phyloP scores from a whole-genome alignment of 2,329 filamentous ascomycete species.

The Plenodomus biglobosus region DNA sequence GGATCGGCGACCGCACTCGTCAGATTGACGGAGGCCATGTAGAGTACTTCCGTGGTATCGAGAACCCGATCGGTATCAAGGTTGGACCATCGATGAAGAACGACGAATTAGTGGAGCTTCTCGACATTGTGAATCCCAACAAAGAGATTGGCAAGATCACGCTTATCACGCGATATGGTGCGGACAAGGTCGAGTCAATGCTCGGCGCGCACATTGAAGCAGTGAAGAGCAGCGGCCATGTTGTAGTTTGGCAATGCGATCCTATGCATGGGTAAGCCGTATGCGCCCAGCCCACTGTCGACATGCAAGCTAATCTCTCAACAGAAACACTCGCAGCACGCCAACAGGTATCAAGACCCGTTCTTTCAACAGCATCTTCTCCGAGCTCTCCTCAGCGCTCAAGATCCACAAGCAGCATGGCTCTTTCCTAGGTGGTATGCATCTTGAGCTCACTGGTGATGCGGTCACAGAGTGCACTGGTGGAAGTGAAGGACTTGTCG shows the following conservation, averaged over 20 bases:
- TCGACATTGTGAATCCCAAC: slow-evolving; percentile 81
- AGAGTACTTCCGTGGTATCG: slow-evolving; percentile 94
- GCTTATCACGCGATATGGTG: slow-evolving; percentile 92
- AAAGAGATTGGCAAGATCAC: slow-evolving; percentile 90
- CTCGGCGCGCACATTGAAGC: slow-evolving; percentile 85
- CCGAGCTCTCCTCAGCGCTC: slow-evolving; percentile 80
- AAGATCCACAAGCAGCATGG: slow-evolving; percentile 79
- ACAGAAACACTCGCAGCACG: slow-evolving; percentile 63
- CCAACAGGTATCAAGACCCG: slow-evolving; percentile 85
- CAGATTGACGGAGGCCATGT: slow-evolving; percentile 93
- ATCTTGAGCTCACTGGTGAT: slow-evolving; percentile 93
- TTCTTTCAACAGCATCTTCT: slow-evolving; percentile 85
- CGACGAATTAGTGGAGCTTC: slow-evolving; percentile 73
- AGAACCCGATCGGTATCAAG: slow-evolving; percentile 96
- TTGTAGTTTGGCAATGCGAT: slow-evolving; percentile 96
- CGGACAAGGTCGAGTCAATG: slow-evolving; percentile 70
- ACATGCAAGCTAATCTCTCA: not conserved
- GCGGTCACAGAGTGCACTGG: slow-evolving; percentile 95
- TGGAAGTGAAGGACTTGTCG: slow-evolving; percentile 80
- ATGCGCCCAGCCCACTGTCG: not conserved
- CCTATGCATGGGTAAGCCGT: slow-evolving; percentile 81
- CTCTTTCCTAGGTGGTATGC: slow-evolving; percentile 89
- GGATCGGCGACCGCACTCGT: slow-evolving; percentile 95
- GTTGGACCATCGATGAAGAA: slow-evolving; percentile 83
- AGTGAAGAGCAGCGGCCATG: slow-evolving; percentile 74